These are phyloP conservation scores for Leccinum subrobustum DNA, from an alignment of 1,284 basidiomycete genomes.

Conservation along the genomic window DNA sequence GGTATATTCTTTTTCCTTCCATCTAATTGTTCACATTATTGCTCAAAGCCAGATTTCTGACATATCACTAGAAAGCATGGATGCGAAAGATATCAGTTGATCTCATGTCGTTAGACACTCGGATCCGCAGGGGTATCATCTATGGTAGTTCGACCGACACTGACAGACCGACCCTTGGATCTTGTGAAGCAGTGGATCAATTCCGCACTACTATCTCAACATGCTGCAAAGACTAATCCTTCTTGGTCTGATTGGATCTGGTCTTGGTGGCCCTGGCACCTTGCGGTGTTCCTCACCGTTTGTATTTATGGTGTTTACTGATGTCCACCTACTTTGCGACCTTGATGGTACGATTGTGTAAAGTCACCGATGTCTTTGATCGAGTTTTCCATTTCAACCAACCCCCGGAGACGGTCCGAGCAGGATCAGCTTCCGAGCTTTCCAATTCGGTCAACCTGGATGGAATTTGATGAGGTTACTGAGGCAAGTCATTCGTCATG, in stretches of 20 bases:
- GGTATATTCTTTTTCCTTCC: not conserved
- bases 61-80: not conserved
- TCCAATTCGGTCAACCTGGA: not conserved
- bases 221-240: constrained; percentile 6
- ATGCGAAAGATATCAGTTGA: not conserved
- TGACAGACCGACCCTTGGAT: not conserved
- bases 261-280: not conserved
- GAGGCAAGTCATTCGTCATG: not conserved
- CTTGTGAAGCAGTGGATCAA: not conserved
- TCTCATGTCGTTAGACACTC: not conserved
- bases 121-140: not conserved
- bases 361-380: not conserved
- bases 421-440: not conserved
- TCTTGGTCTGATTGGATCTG: not conserved
- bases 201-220: not conserved
- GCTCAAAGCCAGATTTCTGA: constrained; percentile 1
- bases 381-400: not conserved
- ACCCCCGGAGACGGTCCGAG: not conserved
- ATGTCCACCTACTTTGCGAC: not conserved
- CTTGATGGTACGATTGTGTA: not conserved
- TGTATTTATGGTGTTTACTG: not conserved
- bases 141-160: not conserved
- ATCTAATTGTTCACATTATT: constrained; percentile 1
- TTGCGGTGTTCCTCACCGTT: not conserved
- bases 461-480: not conserved